phyloP scores from a whole-genome alignment of 78 protist species.

The Planoprotostelium fungivorum region DNA sequence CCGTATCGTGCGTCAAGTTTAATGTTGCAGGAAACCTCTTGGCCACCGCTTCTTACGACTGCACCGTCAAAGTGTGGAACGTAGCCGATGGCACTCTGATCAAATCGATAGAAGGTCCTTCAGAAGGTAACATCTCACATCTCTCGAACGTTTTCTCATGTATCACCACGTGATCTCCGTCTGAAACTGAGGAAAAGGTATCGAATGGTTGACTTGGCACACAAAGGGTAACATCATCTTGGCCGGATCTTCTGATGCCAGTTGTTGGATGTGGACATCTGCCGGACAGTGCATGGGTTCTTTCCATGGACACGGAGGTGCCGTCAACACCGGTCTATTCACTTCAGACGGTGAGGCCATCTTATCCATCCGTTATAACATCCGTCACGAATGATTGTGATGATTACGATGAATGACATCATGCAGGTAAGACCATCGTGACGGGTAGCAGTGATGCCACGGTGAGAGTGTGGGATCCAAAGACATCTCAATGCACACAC shows the following conservation, averaged over 20 bases:
- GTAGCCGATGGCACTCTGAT: constrained; percentile 34
- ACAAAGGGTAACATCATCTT: constrained; percentile 55
- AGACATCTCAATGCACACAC: constrained; percentile 3
- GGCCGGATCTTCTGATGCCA: constrained; percentile 61
- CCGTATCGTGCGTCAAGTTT: constrained; percentile 42
- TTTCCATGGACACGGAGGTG: constrained; percentile 52
- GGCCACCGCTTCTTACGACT: constrained; percentile 71
- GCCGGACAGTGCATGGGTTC: constrained; percentile 20
- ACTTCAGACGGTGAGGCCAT: constrained; percentile 36
- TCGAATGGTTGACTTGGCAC: constrained; percentile 69
- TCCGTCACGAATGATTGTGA: neutral
- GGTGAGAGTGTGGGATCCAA: constrained; percentile 64
- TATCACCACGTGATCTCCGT: neutral
- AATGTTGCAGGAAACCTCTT: constrained; percentile 50
- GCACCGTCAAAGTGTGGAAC: constrained; percentile 53
- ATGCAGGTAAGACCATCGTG: constrained; percentile 8
- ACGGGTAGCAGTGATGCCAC: constrained; percentile 62
- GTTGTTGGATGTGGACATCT: constrained; percentile 64
- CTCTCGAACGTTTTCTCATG: neutral
- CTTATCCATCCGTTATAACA: neutral
- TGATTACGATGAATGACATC: neutral
- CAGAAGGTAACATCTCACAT: constrained; percentile 22
- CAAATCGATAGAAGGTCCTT: constrained; percentile 52
- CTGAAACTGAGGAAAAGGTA: neutral
- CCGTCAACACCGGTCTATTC: constrained; percentile 58